A percentile compares a stretch with the other conserved stretches of the same genome.
Conservation (phyloP, 2,329 filamentous ascomycete species). For the Metarhizium sp. region DNA sequence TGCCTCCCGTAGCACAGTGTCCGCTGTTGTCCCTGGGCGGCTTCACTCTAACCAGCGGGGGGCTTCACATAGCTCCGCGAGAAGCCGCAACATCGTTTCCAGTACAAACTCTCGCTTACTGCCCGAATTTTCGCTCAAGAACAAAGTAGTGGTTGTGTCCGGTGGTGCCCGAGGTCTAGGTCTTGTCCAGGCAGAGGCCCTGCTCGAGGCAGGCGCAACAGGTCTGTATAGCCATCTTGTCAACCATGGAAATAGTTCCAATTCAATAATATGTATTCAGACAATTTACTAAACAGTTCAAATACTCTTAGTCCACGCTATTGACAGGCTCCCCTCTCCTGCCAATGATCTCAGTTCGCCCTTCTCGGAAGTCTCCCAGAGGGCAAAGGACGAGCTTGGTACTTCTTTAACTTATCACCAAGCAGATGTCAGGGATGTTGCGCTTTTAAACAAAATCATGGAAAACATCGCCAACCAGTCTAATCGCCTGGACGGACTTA, state of each 20-base stretch:
- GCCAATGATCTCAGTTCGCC: conserved; percentile 33
- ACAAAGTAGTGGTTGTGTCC: conserved; percentile 67
- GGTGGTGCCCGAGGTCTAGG: conserved; percentile 71
- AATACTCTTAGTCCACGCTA: conserved; percentile 46
- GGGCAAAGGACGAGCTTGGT: conserved; percentile 54
- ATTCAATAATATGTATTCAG: neutral
- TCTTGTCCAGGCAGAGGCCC: conserved; percentile 66
- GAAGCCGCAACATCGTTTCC: neutral
- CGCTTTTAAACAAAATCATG: conserved; percentile 56
- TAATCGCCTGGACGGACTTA: conserved; percentile 61
- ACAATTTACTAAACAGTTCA: no score
- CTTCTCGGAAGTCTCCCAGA: conserved; percentile 56
- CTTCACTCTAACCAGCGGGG: no score
- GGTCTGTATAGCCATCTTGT: conserved; percentile 25
- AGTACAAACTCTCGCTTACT: conserved; percentile 24
- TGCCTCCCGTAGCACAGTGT: conserved; percentile 10
- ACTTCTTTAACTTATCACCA: conserved; percentile 65
- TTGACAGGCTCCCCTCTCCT: conserved; percentile 53
- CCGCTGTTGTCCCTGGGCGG: no score
- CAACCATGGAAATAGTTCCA: neutral
- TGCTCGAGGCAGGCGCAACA: conserved; percentile 69
- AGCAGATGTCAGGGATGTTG: conserved; percentile 69
- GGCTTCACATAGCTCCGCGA: neutral
- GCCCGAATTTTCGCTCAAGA: conserved; percentile 66
- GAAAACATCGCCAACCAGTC: conserved; percentile 59